These are phyloP conservation scores for Tuber microsphaerosporum DNA, from an alignment of 495 filamentous ascomycete genomes.

Conservation along the genomic window DNA sequence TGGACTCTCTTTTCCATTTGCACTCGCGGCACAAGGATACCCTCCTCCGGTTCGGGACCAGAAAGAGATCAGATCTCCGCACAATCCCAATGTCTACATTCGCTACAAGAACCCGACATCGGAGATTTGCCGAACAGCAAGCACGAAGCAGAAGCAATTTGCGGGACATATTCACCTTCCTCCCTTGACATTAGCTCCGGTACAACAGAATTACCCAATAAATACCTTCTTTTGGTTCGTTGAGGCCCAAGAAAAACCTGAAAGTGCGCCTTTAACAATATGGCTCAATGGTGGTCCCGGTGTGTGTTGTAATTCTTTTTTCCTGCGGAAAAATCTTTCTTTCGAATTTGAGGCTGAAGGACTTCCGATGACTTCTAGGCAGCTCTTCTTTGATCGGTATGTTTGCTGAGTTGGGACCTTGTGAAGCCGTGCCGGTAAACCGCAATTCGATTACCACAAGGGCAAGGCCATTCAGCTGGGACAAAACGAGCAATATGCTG, in stretches of 20 bases:
- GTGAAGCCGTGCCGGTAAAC: conserved; percentile 47
- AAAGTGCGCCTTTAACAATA: conserved; percentile 56
- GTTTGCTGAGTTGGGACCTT: conserved; percentile 53
- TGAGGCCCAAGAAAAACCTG: conserved; percentile 54
- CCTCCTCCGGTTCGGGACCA: conserved; percentile 29
- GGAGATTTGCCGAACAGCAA: conserved; percentile 30
- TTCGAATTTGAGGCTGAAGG: neutral
- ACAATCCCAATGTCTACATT: conserved; percentile 29
- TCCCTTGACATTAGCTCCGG: conserved; percentile 46
- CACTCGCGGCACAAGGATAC: conserved; percentile 25
- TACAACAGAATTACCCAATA: conserved; percentile 55
- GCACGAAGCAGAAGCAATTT: conserved; percentile 41
- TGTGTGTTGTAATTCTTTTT: conserved; percentile 57
- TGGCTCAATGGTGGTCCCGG: conserved; percentile 66
- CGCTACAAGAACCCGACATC: conserved; percentile 36
- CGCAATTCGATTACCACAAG: conserved; percentile 46
- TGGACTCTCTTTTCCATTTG: conserved; percentile 10
- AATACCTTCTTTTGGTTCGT: conserved; percentile 80
- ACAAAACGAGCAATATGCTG: conserved; percentile 64
- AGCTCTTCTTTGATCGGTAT: conserved; percentile 63
- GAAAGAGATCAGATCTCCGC: conserved; percentile 20
- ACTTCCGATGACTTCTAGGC: conserved; percentile 1
- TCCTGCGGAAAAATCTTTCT: conserved; percentile 51
- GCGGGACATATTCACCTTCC: conserved; percentile 49
- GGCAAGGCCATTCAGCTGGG: conserved; percentile 55